Evolutionary conservation across 2,329 filamentous ascomycete genomes (phyloP).

Genomic region (Fusarium pseudoanthophilum): DNA sequence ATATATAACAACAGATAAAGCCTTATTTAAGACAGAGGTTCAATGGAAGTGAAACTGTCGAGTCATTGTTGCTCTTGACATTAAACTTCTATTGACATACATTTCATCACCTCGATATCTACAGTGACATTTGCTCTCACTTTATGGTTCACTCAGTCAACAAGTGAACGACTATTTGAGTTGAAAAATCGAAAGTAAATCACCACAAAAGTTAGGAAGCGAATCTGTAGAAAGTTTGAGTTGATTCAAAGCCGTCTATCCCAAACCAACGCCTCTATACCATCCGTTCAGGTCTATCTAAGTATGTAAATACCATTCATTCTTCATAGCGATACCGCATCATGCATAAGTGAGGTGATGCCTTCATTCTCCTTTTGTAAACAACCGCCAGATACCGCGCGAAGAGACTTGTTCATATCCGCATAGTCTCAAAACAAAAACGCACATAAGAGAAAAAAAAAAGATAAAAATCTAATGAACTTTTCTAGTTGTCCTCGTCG

Average conservation of each 20-base stretch:
- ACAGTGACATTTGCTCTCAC: background rate
- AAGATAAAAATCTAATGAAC: constrained; percentile 2
- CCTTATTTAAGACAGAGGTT: background rate
- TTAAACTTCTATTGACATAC: background rate
- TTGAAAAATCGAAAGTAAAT: background rate
- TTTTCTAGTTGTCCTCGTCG: constrained; percentile 67
- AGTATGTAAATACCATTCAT: constrained; percentile 23
- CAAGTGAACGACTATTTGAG: background rate
- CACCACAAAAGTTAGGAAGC: background rate
- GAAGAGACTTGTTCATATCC: constrained; percentile 21
- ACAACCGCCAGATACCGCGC: constrained; percentile 11
- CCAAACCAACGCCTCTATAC: constrained; percentile 44
- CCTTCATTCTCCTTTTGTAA: constrained; percentile 16
- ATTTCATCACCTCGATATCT: background rate
- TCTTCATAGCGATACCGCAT: constrained; percentile 30
- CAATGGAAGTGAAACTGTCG: background rate
- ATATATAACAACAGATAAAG: background rate
- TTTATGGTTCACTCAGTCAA: background rate
- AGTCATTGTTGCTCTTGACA: background rate
- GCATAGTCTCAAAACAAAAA: constrained; percentile 11
- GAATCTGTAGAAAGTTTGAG: constrained; percentile 26
- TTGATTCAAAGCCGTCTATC: constrained; percentile 41
- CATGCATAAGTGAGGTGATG: constrained; percentile 9
- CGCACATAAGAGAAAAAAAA: background rate
- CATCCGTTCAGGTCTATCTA: constrained; percentile 36